Conservation (phyloP, 768 basidiomycete genomes). For the Calvatia gigantea region DNA sequence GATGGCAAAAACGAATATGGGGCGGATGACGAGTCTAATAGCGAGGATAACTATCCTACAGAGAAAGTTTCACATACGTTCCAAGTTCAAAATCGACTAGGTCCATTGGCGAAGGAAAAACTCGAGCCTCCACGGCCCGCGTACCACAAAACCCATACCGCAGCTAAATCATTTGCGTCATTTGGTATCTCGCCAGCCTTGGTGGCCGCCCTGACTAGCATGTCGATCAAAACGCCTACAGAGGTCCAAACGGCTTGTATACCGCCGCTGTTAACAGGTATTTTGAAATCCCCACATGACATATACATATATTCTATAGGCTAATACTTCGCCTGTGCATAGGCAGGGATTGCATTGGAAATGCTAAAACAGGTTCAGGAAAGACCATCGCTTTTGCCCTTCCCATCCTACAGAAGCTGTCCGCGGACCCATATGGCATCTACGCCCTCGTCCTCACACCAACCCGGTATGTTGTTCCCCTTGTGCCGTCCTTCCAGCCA, state of each 20-base stretch:
- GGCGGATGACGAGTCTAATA: constrained; percentile 5
- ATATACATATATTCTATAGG: constrained; percentile 3
- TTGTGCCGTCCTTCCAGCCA: not conserved
- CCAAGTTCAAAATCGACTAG: constrained; percentile 20
- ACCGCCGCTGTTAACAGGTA: constrained; percentile 78
- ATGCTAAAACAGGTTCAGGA: constrained; percentile 96
- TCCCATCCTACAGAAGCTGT: constrained; percentile 87
- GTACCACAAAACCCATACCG: constrained; percentile 8
- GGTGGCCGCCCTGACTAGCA: constrained; percentile 60
- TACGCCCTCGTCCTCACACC: constrained; percentile 93
- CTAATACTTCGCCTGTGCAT: not conserved
- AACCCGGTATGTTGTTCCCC: constrained; percentile 61
- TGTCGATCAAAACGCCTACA: constrained; percentile 86
- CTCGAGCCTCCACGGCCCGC: constrained; percentile 9
- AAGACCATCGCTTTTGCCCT: constrained; percentile 98
- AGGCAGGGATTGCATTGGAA: constrained; percentile 97
- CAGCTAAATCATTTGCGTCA: constrained; percentile 41
- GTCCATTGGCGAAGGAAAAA: constrained; percentile 6
- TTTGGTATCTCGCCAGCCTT: constrained; percentile 61
- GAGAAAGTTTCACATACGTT: constrained; percentile 2
- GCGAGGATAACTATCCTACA: constrained; percentile 4
- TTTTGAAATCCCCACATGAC: constrained; percentile 19
- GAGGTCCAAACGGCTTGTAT: constrained; percentile 90
- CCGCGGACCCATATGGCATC: constrained; percentile 89
- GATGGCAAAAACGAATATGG: constrained; percentile 13